Conservation (phyloP, 23 red algal genomes). For the Gracilaria vermiculophylla region DNA sequence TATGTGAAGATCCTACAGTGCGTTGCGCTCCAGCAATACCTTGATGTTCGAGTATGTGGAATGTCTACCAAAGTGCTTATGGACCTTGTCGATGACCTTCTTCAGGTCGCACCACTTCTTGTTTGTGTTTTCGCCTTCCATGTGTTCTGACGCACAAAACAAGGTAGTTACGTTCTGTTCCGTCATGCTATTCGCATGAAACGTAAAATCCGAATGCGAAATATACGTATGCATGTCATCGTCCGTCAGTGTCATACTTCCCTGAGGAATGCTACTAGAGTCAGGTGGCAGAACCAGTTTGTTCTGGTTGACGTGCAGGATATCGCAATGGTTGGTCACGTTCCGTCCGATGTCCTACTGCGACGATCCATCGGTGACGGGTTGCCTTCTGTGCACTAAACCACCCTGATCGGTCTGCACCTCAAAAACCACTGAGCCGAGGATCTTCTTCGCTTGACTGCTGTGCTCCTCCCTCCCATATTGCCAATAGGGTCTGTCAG, state of each 20-base stretch:
- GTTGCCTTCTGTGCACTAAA: not conserved
- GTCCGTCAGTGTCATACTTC: not conserved
- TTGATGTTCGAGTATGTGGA: conserved; percentile 9
- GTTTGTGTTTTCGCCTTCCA: not conserved
- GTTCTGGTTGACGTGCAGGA: not conserved
- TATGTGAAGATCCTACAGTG: not conserved
- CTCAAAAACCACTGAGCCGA: not conserved
- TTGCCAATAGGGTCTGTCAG: conserved; percentile 32
- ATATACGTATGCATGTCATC: conserved; percentile 40
- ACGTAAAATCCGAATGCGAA: not conserved
- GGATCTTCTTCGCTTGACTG: not conserved
- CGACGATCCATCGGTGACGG: not conserved
- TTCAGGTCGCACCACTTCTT: conserved; percentile 10
- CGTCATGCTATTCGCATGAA: not conserved
- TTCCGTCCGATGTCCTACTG: conserved; percentile 15
- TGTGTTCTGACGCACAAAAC: not conserved
- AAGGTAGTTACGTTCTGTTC: not conserved
- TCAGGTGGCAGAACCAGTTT: too few species aligned
- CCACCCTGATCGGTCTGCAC: not conserved
- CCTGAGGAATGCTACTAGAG: too few species aligned
- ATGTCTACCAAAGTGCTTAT: not conserved
- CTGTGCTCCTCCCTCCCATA: conserved; percentile 33
- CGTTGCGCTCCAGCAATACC: conserved; percentile 1
- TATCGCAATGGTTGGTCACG: not conserved
- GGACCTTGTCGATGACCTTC: conserved; percentile 32